Conservation (phyloP, 2,329 filamentous ascomycete genomes). For the Fusarium kyushuense region DNA sequence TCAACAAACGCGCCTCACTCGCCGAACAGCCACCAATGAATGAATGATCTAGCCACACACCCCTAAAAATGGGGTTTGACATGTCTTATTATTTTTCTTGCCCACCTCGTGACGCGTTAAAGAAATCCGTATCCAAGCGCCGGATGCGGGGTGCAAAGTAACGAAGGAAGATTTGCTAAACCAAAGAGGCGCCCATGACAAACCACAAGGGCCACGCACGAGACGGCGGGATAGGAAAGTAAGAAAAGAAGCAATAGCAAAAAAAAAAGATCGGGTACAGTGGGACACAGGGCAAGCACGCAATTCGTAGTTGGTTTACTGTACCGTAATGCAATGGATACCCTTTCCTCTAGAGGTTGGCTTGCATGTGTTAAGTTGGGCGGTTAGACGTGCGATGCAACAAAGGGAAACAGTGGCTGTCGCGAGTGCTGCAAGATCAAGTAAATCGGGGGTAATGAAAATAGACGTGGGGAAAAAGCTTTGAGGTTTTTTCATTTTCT, state of each 20-base stretch:
- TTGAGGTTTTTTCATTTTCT: constrained; percentile 26
- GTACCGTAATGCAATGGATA: constrained; percentile 32
- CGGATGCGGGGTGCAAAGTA: constrained; percentile 47
- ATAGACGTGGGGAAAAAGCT: constrained; percentile 41
- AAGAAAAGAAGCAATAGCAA: constrained; percentile 3
- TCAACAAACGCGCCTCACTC: constrained; percentile 21
- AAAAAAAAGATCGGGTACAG: constrained; percentile 27
- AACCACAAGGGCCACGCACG: constrained; percentile 47
- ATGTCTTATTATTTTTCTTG: constrained; percentile 44
- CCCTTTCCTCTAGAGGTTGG: constrained; percentile 39
- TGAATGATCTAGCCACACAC: constrained; percentile 26
- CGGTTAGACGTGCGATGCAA: constrained; percentile 28
- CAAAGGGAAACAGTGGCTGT: constrained; percentile 45
- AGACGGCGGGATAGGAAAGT: constrained; percentile 31
- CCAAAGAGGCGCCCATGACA: constrained; percentile 44
- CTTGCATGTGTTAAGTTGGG: constrained; percentile 19
- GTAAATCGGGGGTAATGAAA: constrained; percentile 55
- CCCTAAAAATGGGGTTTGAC: constrained; percentile 24
- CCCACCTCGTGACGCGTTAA: constrained; percentile 46
- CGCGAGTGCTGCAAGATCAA: constrained; percentile 52
- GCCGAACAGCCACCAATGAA: constrained; percentile 9
- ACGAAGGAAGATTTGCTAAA: constrained; percentile 47
- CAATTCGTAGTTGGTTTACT: constrained; percentile 23
- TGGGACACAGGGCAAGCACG: constrained; percentile 35
- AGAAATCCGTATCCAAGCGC: constrained; percentile 39